Evolutionary conservation across 169 alveolate genomes (phyloP).

Genomic region (Babesia gibsoni): DNA sequence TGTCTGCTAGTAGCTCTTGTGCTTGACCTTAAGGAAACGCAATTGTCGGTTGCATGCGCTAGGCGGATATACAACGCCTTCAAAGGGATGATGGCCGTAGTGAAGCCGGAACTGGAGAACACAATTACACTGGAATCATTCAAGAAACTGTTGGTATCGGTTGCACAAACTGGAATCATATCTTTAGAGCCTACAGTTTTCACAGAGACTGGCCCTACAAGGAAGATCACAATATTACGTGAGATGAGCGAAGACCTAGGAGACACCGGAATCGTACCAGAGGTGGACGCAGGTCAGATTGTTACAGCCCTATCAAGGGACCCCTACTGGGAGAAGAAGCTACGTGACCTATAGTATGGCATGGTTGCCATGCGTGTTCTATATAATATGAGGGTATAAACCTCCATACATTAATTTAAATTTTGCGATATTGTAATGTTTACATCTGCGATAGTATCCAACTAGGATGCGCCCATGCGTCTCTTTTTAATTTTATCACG

Average conservation of each 20-base stretch:
- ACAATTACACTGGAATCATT: slow-evolving; percentile 56
- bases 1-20: slow-evolving; percentile 66
- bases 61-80: slow-evolving; percentile 60
- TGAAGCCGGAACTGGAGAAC: slow-evolving; percentile 59
- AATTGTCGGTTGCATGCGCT: slow-evolving; percentile 68
- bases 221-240: slow-evolving; percentile 12
- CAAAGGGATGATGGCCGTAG: slow-evolving; percentile 65
- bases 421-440: no score
- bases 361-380: background rate
- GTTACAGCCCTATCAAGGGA: slow-evolving; percentile 55
- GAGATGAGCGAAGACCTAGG: slow-evolving; percentile 53
- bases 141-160: slow-evolving; percentile 55
- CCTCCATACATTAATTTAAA: no score
- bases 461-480: background rate
- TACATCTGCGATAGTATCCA: background rate
- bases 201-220: slow-evolving; percentile 15
- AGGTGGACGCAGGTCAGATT: slow-evolving; percentile 56
- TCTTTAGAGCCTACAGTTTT: slow-evolving; percentile 72
- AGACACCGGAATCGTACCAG: slow-evolving; percentile 49
- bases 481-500: background rate
- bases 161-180: slow-evolving; percentile 59
- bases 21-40: slow-evolving; percentile 60
- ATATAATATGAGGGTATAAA: background rate
- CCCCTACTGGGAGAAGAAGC: slow-evolving; percentile 63
- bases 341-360: slow-evolving; percentile 23